These are phyloP conservation scores for Solanum dulcamara DNA, from an alignment of 257 asterid genomes.

Conservation along the genomic window DNA sequence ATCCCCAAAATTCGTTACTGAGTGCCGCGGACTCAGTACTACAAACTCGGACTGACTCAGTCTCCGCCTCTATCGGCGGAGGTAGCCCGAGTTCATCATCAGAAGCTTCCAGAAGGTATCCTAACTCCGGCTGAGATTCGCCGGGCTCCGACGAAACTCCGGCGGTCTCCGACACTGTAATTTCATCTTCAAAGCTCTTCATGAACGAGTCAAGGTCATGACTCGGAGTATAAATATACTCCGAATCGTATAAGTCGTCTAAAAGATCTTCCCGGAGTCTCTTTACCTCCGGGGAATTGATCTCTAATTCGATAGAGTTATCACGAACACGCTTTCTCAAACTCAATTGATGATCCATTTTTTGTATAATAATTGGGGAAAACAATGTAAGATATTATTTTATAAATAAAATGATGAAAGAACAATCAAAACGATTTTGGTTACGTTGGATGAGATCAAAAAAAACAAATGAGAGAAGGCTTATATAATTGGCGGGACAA, in stretches of 20 bases:
- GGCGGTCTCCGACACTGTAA: conserved; percentile 8
- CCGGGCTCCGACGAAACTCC: conserved; percentile 12
- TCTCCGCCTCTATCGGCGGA: conserved; percentile 17
- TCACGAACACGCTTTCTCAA: conserved; percentile 22
- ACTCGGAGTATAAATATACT: conserved; percentile 15
- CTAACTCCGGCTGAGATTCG: conserved; percentile 42
- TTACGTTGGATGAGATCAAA: background rate
- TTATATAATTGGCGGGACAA: background rate
- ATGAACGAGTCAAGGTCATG: conserved; percentile 55
- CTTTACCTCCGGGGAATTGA: conserved; percentile 50
- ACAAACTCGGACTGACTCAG: conserved; percentile 19
- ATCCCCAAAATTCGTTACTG: conserved; percentile 30
- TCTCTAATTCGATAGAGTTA: conserved; percentile 11
- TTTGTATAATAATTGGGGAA: background rate
- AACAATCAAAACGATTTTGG: background rate
- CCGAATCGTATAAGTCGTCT: conserved; percentile 30
- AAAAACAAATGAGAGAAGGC: background rate
- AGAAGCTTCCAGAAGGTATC: conserved; percentile 51
- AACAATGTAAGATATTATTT: background rate
- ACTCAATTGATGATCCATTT: background rate
- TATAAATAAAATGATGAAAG: background rate
- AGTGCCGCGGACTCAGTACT: conserved; percentile 13
- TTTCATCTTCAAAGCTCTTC: conserved; percentile 55
- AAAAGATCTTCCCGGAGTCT: conserved; percentile 39
- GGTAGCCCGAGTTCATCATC: conserved; percentile 70